phyloP scores from a whole-genome alignment of 306 rosid genomes.

The Hippophae tibetana region DNA sequence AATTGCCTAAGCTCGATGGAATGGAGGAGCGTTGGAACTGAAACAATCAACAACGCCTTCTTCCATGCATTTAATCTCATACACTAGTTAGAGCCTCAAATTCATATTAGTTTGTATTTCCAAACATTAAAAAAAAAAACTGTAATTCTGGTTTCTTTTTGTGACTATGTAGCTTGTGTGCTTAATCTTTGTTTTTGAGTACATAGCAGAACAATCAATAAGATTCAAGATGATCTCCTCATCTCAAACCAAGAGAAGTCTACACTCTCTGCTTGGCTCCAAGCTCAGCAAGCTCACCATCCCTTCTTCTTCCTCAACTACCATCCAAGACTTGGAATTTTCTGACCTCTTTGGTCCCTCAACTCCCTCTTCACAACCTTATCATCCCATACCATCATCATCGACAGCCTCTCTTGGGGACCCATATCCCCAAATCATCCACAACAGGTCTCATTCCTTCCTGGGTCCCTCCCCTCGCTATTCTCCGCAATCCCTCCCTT shows the following conservation, averaged over 20 bases:
- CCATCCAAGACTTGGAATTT: slow-evolving; percentile 41
- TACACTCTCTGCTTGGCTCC: slow-evolving; percentile 44
- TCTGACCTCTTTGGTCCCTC: slow-evolving; percentile 31
- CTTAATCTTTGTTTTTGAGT: background rate
- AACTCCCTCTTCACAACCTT: slow-evolving; percentile 12
- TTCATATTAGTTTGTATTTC: too few relatives aligned
- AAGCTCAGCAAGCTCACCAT: slow-evolving; percentile 56
- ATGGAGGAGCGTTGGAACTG: too few relatives aligned
- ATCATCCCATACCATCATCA: slow-evolving; percentile 13
- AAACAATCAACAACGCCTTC: too few relatives aligned
- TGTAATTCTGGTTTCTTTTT: too few relatives aligned
- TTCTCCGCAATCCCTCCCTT: slow-evolving; percentile 28
- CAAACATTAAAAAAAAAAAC: too few relatives aligned
- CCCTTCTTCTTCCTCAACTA: slow-evolving; percentile 36
- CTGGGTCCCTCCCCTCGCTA: slow-evolving; percentile 89
- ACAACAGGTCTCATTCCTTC: slow-evolving; percentile 84
- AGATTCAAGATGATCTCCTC: slow-evolving; percentile 45
- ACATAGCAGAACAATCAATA: background rate
- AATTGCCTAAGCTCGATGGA: too few relatives aligned
- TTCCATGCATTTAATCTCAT: too few relatives aligned
- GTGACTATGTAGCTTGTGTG: background rate
- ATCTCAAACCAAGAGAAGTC: slow-evolving; percentile 18
- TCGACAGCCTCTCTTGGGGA: slow-evolving; percentile 20
- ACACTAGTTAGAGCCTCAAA: too few relatives aligned
- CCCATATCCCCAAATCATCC: slow-evolving; percentile 42